These are phyloP conservation scores for Phytophthora parvispora DNA, from an alignment of 352 stramenopile species.

Conservation along the genomic window DNA sequence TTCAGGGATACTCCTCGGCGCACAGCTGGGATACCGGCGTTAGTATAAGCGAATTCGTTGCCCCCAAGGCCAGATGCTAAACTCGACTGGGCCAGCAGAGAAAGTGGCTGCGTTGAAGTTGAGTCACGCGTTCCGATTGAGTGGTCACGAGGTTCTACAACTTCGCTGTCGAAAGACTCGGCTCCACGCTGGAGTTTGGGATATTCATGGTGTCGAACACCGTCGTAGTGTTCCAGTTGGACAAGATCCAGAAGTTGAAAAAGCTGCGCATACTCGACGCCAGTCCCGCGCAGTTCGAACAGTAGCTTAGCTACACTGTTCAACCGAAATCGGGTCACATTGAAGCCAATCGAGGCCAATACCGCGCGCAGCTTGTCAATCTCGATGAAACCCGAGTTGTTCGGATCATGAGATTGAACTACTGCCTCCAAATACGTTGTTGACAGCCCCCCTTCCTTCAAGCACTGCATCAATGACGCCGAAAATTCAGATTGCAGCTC, in stretches of 20 bases:
- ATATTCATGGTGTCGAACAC: not conserved
- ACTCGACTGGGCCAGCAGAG: constrained; percentile 10
- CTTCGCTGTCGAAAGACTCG: constrained; percentile 8
- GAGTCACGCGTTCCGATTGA: not conserved
- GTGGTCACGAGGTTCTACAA: not conserved
- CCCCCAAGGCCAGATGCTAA: constrained; percentile 7
- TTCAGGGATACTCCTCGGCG: not conserved
- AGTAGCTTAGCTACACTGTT: constrained; percentile 62
- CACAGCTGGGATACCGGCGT: constrained; percentile 6
- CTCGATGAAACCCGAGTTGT: constrained; percentile 40
- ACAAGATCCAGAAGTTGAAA: constrained; percentile 41
- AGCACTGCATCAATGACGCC: constrained; percentile 24
- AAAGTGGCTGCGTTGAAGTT: constrained; percentile 7
- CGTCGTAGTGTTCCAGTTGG: constrained; percentile 5
- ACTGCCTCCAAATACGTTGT: constrained; percentile 37
- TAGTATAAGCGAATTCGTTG: constrained; percentile 19
- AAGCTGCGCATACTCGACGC: constrained; percentile 54
- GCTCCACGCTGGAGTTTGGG: constrained; percentile 1
- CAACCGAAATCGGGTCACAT: constrained; percentile 64
- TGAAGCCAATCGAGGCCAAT: constrained; percentile 47
- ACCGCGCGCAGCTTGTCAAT: constrained; percentile 50
- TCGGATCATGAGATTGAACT: constrained; percentile 33
- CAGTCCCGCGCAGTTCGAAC: constrained; percentile 46
- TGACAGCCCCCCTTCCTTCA: constrained; percentile 22
- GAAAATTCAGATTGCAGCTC: constrained; percentile 59